A percentile compares a stretch with the other conserved stretches of the same genome.
phyloP scores from a whole-genome alignment of 2,329 filamentous ascomycete species.

The Stenocarpella maydis region DNA sequence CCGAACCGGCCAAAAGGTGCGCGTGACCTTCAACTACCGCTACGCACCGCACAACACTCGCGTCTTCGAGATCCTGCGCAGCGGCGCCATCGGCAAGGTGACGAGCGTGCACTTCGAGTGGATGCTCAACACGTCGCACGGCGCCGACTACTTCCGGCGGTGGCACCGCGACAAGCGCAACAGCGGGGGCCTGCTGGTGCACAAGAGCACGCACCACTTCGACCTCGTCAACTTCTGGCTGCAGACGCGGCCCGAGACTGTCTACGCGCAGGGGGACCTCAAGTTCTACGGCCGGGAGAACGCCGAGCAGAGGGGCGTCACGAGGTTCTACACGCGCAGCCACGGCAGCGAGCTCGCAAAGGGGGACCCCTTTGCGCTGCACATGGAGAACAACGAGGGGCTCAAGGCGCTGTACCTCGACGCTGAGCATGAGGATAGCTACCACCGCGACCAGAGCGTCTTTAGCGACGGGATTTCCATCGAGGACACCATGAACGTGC shows the following conservation, averaged over 20 bases:
- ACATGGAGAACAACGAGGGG: conserved; percentile 59
- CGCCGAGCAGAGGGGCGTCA: conserved; percentile 62
- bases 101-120: conserved; percentile 69
- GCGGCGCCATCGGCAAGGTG: conserved; percentile 64
- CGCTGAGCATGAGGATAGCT: conserved; percentile 69
- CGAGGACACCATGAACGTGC: conserved; percentile 69
- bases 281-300: conserved; percentile 70
- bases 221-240: conserved; percentile 72
- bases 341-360: conserved; percentile 59
- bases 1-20: conserved; percentile 56
- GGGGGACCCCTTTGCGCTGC: conserved; percentile 65
- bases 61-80: conserved; percentile 60
- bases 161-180: conserved; percentile 70
- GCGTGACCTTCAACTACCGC: conserved; percentile 71
- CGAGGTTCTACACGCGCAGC: conserved; percentile 58
- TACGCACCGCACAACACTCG: conserved; percentile 73
- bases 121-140: conserved; percentile 69
- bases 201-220: conserved; percentile 71
- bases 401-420: conserved; percentile 68
- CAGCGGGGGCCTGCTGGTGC: conserved; percentile 65
- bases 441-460: conserved; percentile 68
- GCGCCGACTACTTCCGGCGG: conserved; percentile 69
- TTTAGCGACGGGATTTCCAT: conserved; percentile 71
- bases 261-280: conserved; percentile 66
- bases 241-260: conserved; percentile 60